These are phyloP conservation scores for Trichothecium sympodiale DNA, from an alignment of 2,329 filamentous ascomycete genomes.

Conservation along the genomic window DNA sequence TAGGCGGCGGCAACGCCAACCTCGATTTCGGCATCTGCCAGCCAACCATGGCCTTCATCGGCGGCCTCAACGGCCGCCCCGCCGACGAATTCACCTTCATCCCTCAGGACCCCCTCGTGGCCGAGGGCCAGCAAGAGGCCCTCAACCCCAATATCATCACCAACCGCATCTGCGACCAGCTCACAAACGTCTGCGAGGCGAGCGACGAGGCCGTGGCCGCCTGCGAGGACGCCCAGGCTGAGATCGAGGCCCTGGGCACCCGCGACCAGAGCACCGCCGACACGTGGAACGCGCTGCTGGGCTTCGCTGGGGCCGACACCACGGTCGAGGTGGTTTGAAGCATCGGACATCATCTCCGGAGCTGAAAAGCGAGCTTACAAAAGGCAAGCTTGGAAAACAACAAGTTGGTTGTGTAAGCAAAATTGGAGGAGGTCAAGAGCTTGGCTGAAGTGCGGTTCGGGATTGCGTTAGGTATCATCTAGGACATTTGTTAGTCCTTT, in stretches of 20 bases:
- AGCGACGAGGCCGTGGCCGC: constrained; percentile 45
- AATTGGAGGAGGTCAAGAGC: no score
- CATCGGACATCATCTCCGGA: no score
- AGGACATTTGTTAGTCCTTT: no score
- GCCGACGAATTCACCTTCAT: constrained; percentile 57
- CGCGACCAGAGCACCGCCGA: constrained; percentile 35
- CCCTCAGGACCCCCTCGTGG: constrained; percentile 49
- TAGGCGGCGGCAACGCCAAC: constrained; percentile 15
- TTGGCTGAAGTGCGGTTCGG: no score
- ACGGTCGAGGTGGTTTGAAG: constrained; percentile 2
- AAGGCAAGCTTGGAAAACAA: no score
- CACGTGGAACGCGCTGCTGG: constrained; percentile 31
- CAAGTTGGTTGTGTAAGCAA: no score
- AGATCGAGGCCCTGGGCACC: constrained; percentile 37
- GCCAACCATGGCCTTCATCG: constrained; percentile 48
- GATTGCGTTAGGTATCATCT: no score
- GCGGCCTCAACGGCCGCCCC: constrained; percentile 43
- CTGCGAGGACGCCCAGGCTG: constrained; percentile 40
- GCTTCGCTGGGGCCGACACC: constrained; percentile 14
- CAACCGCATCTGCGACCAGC: constrained; percentile 60
- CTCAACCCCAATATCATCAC: constrained; percentile 66
- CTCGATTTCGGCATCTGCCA: constrained; percentile 43
- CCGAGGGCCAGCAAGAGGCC: constrained; percentile 50
- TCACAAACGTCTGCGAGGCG: constrained; percentile 54
- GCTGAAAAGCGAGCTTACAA: no score